Base-by-base conservation (phyloP, 2,329 filamentous ascomycete genomes). In the Cercospora zeae-maydis region DNA sequence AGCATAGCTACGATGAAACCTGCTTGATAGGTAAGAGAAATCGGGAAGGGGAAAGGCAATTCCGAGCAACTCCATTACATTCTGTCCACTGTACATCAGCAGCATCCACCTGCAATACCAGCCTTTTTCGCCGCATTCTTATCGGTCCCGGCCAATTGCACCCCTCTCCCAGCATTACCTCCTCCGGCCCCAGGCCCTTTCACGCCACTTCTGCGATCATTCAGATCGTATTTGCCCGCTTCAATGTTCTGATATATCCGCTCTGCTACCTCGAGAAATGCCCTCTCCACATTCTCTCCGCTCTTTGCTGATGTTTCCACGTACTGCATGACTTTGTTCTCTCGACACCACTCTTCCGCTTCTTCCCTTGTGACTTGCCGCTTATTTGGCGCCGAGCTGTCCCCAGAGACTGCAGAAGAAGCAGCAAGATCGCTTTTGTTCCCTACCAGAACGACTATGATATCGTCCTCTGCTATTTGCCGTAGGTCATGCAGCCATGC, bases 171-270 rank as follows among this genome's bases (percentile, higher is more conserved):
- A 13, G 72, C 73, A 65, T 77, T 79, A 7, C 73, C 77, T 58
- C 76, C 79, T 75, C 69, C 82, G 75, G 70, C 86, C 75, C 67
- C 84, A 77, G 68, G 88, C 77, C 59, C 88, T 76, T 97, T 98
- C 65, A 99, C 93, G 27, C 95, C 95, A 65, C 90, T 93, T 74
- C 93, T 85, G 73, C 93, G 84, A 77, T 98, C 93, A 74, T 96
- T 96, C 69, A 98, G 80, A 78, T 99, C 93, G 75, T 98, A 98
- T 75, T 87, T 91, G 10, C 95, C 95, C 1, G 91, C 91, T 80
- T 97, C 92, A 66, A 99, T 97, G 73, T 98, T 98, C 75, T 93
- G 88, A 75, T 96, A 96, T 80, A 99, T 98, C 76, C 93, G 84
- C 81, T 97, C 92, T 19, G 95, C 92, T 13, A 98, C 93, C 73